phyloP scores from a whole-genome alignment of 2,329 filamentous ascomycete species.

The Chrysoporthe deuterocubensis region DNA sequence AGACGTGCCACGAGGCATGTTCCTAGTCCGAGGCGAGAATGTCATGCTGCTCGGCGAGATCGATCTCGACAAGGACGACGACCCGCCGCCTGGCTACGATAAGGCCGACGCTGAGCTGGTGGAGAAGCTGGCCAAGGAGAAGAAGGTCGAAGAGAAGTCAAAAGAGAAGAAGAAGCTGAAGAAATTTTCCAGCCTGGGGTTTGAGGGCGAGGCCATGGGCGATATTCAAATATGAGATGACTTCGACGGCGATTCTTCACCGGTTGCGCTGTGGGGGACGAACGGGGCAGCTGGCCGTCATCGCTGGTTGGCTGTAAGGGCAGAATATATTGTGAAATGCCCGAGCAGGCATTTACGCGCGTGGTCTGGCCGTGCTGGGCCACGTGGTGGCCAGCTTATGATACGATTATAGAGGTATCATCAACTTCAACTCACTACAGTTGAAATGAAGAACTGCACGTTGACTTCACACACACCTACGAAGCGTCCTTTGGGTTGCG shows the following conservation, averaged over 20 bases:
- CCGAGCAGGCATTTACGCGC: constrained; percentile 33
- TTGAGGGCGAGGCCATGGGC: constrained; percentile 82
- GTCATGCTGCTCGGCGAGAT: constrained; percentile 96
- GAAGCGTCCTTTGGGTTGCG: not conserved
- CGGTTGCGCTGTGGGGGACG: constrained; percentile 19
- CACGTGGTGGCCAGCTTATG: constrained; percentile 28
- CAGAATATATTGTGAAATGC: constrained; percentile 59
- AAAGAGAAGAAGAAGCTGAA: constrained; percentile 73
- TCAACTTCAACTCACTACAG: constrained; percentile 15
- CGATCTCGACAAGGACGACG: constrained; percentile 94
- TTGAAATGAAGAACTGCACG: constrained; percentile 5
- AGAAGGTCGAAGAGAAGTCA: constrained; percentile 69
- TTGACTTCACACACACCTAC: not conserved
- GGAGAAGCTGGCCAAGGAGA: constrained; percentile 72
- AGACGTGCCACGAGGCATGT: constrained; percentile 84
- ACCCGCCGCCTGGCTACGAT: constrained; percentile 72
- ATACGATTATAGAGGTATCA: constrained; percentile 27
- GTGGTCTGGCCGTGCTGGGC: not conserved
- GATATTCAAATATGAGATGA: constrained; percentile 68
- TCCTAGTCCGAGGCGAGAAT: constrained; percentile 93
- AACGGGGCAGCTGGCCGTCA: constrained; percentile 10
- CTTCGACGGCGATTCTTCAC: not conserved
- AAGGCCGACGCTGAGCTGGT: constrained; percentile 55
- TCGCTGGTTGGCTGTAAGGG: constrained; percentile 34
- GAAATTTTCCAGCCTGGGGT: constrained; percentile 78